phyloP scores from a whole-genome alignment of 495 filamentous ascomycete species.

The Aspergillus olivimuriae region DNA sequence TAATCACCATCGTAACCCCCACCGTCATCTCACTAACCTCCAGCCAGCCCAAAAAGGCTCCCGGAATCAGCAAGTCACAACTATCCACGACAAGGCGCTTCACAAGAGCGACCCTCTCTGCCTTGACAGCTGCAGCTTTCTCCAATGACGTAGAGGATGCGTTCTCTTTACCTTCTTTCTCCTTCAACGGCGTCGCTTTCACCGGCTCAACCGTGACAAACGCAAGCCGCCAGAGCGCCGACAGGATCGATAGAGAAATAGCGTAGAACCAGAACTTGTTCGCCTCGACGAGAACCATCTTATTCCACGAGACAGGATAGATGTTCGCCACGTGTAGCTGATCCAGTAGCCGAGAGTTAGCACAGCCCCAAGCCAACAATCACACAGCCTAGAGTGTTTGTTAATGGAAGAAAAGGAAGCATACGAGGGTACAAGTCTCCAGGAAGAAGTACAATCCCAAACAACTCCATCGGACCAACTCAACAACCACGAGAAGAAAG shows the following conservation, averaged over 20 bases:
- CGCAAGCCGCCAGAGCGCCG: slow-evolving; percentile 18
- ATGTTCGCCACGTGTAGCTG: slow-evolving; percentile 46
- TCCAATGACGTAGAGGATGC: neutral
- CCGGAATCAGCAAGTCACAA: slow-evolving; percentile 53
- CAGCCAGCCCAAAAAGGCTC: slow-evolving; percentile 50
- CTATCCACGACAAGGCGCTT: slow-evolving; percentile 43
- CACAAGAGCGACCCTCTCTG: slow-evolving; percentile 12
- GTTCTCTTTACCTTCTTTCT: slow-evolving; percentile 2
- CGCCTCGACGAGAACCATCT: slow-evolving; percentile 39
- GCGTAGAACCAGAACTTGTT: slow-evolving; percentile 62
- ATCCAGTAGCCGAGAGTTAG: no score
- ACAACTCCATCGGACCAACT: slow-evolving; percentile 31
- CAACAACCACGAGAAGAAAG: slow-evolving; percentile 15
- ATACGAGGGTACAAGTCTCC: slow-evolving; percentile 37
- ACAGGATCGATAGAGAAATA: slow-evolving; percentile 31
- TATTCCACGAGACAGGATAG: slow-evolving; percentile 25
- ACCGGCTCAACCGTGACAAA: slow-evolving; percentile 2
- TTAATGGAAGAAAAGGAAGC: slow-evolving; percentile 7
- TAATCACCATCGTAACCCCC: slow-evolving; percentile 47
- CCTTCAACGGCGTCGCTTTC: neutral
- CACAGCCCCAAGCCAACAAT: no score
- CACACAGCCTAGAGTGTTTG: no score
- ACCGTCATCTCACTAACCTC: slow-evolving; percentile 35
- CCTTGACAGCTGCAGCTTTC: neutral
- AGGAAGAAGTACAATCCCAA: slow-evolving; percentile 34